Base-by-base conservation (phyloP, 495 filamentous ascomycete genomes). In the Talaromyces thailandensis region DNA sequence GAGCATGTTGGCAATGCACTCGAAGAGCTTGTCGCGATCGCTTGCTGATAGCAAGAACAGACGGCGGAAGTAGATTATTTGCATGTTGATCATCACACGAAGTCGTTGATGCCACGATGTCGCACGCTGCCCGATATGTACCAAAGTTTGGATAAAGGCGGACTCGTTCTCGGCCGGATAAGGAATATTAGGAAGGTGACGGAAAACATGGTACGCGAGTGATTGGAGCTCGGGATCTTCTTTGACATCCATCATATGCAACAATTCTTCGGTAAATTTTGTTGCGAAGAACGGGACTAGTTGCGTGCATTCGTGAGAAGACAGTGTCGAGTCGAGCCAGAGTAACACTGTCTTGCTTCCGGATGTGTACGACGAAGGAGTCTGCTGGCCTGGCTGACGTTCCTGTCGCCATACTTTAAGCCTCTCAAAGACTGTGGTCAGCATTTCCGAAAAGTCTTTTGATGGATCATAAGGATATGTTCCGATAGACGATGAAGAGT, bases 161-260 rank as follows among this genome's bases (percentile, higher is more conserved):
- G 82, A 86, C 69, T 94, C 89, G 70, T 96, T 88, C 65, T 93
- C 92, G 40, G 85, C 82, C 2, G 90, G 89, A 73, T 95, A 92
- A 1, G 94, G 95, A 62, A 99, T 91, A 75, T 98, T 99, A 18
- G 95, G 91, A 4, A 99, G 79, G 70, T 99, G 93, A 26, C 94
- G 87, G 78, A 96, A 99, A 29, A 99, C 94, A 69, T 96, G 92
- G 69, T 99, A 99, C 12, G 94, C 93, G 24, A 97, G 82, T 9
- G 88, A 88, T 79, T 96, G 93, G 9, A 99, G 84, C 72, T 99
- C 94, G 4, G 90, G 92, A 69, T 99, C 94, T 74, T 99, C 94
- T 73, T 96, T 97, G 65, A 99, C 90, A 71, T 99, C 94, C 94
- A 99, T 99, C 94, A 99, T 99, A 76, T 98, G 92, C 52, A 99